Base-by-base conservation (phyloP, 2,329 filamentous ascomycete species). In the Fusarium nematophilum region DNA sequence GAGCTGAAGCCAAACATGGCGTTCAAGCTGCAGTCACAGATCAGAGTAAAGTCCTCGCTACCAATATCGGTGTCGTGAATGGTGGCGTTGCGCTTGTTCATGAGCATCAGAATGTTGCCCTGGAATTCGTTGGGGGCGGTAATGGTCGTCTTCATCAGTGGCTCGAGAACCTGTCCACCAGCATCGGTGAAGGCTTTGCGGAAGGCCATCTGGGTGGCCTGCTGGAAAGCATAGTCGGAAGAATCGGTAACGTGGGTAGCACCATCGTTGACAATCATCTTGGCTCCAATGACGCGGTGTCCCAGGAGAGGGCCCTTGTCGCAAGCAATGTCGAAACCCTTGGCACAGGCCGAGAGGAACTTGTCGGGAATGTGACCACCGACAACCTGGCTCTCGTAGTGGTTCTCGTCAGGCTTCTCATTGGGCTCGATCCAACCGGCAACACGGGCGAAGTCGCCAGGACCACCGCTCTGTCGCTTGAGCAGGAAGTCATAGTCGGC, bases 201-300 rank as follows among this genome's bases (percentile, higher is more conserved):
- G 88, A 99, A 99, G 21, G 95, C 95, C 81, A 97, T 91, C 76
- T 97, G 92, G 3, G 95, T 96, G 10, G 95, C 94, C 67, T 89
- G 90, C 78, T 90, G 96, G 86, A 99, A 99, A 10, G 95, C 88
- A 83, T 93, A 91, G 85, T 99, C 95, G 25, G 91, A 96, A 11
- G 95, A 98, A 82, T 99, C 95, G 26, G 95, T 98, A 74, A 96
- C 92, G 83, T 99, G 95, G 9, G 93, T 99, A 21, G 93, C 92
- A 76, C 95, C 95, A 69, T 99, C 95, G 76, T 95, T 96, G 78
- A 99, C 86, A 52, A 97, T 85, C 93, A 99, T 97, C 73, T 81
- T 85, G 15, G 91, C 85, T 57, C 94, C 95, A 31, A 99, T 89
- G 38, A 99, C 94, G 74, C 87, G 90, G 82, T 99, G 95, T 50